Base-by-base conservation (phyloP, 768 basidiomycete genomes). In the Asterophora lycoperdoides region DNA sequence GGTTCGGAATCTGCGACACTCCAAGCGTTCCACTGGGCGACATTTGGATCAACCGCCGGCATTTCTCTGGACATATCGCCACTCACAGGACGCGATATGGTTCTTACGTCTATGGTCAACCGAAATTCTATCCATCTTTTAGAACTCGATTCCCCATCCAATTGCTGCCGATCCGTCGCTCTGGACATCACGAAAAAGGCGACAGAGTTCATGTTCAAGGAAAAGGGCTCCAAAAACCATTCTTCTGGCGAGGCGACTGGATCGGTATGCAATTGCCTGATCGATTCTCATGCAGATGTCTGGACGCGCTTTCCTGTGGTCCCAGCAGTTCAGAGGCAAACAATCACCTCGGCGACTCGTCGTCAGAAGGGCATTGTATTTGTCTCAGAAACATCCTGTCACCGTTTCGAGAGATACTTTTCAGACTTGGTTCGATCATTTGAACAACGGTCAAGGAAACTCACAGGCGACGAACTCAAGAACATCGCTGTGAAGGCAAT, bases 231-330 rank as follows among this genome's bases (percentile, higher is more conserved):
- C 19, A 60, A 59, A 8, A 50, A 49, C 7, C 40, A 55, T n/a
- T 45, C 57, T 20, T 52, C 32, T 19, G 53, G 60, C 7, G 46
- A 44, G 28, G 42, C 45, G n/a, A 46, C 39, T 14, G 19, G 44
- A 5, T 70, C 69, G 1, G 54, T 60, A 6, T 72, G 81, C 51
- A 84, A 81, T 45, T 73, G 65, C 37, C 63, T 83, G 9, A 63
- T 83, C 14, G 77, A 80, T 52, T 81, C 79, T 46, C 72, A 79
- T 44, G 60, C 70, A 0, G 79, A 80, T 11, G 75, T 80, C 17
- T 83, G 81, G 81, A 78, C 71, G 4, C 74, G 81, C 8, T 83
- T 80, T 56, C 81, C 81, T 0, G 80, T 83, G 3, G 53, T 78
- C 1, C 67, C 80, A 2, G 78, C 80, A 0, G 68, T 83, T 14